Evolutionary conservation across 176 grass and related monocot species (phyloP), one percentile per base, ranked within the genome.

Genomic region (Hsuehochloa calcarea): DNA sequence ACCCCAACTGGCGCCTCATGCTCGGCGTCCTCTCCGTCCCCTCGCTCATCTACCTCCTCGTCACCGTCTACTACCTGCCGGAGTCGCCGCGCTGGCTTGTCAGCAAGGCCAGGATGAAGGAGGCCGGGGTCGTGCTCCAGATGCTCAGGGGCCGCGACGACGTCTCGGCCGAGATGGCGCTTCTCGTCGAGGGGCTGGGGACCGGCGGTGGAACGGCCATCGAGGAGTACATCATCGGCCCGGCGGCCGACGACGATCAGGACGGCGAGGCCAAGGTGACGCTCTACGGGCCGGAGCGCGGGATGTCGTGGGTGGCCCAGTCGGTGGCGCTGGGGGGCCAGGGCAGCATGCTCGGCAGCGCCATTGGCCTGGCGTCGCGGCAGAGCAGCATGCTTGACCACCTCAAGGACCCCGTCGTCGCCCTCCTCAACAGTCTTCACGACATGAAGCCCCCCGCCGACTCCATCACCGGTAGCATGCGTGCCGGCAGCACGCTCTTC

Each of bases 41-140:
- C 3, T 89, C 89, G 0, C 66, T 95, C 15, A 0, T 91, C 34
- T 98, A 95, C 86, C 74, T 98, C 10, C 34, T 43, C 0, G 35
- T 97, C 65, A 82, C 88, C 26, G 12, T 93, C 14, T 69, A 47
- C 61, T 95, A 82, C 81, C 80, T 95, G 27, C 89, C 92, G 5
- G 91, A 97, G 83, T 97, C 92, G 8, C 92, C 92, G 17, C 90
- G 92, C 49, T 93, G 95, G 92, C 92, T 97, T 4, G 95, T 94
- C 14, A 94, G 90, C 87, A 97, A 97, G 88, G 95, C 90, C 3
- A 43, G 73, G 35, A 93, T 93, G 89, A 92, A 86, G 61, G 92
- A 97, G 75, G 95, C 92, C 38, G 84, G 85, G 72, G 25, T 7
- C 1, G 92, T 94, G 47, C 65, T 97, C 43, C 89, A 90, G 85